Base-by-base conservation (phyloP, 2,329 filamentous ascomycete genomes). In the Fusarium palustre region DNA sequence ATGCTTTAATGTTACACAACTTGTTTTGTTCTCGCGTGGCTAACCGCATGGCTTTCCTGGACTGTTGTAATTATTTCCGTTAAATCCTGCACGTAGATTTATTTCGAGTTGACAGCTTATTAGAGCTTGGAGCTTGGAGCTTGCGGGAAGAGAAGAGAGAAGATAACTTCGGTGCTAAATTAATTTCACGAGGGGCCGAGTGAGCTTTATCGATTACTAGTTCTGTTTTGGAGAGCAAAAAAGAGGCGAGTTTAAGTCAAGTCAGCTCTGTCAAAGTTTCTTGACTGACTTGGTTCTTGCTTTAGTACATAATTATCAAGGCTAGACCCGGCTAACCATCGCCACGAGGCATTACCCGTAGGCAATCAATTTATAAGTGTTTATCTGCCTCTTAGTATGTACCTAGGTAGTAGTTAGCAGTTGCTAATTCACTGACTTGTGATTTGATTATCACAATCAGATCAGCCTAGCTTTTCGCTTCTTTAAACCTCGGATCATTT, bases 11-110 rank as follows among this genome's bases (percentile, higher is more conserved):
- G 60, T 48, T 60, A 55, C 22, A 47, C 33, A 39, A 11, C 12
- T 58, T 63, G 20, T n/a, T 47, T 20, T 20, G 59, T 54, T 45
- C 54, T 68, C 64, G 43, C 49, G 60, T 64, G 59, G 59, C 49
- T 46, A 55, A 28, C 33, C 12, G 25, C 47, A 61, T 60, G 43
- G 43, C 36, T 38, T 28, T 25, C 18, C 12, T 39, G 15, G 22
- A 12, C 24, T 43, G n/a, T 24, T 59, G 57, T 31, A 46, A 30
- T 38, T 34, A 55, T 34, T 28, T 41, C 39, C 18, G n/a, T 58
- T 20, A 41, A 24, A 42, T 43, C 41, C 34, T 46, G 28, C 28
- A 57, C 28, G 11, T 7, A 41, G 47, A 18, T 13, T 18, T 36
- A 25, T 46, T 57, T 34, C 25, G 5, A 43, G 16, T 43, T 43